Percentiles rank a stretch among this genome's conserved stretches.
These are phyloP conservation scores for Capillidium heterosporum DNA, from an alignment of 371 early-diverging fungal species.

Conservation along the genomic window DNA sequence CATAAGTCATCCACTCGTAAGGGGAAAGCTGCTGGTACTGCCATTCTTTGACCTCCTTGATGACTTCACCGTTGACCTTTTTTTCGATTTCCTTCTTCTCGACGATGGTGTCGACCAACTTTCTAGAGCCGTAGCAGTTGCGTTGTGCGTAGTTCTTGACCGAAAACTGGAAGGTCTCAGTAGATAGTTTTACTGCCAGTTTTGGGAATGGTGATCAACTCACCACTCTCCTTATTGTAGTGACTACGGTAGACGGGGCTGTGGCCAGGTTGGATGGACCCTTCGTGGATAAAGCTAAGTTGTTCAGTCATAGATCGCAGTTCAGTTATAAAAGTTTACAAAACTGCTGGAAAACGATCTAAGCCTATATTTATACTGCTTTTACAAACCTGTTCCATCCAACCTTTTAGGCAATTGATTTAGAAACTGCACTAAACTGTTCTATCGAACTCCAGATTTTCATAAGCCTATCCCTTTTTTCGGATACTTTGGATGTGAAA, in stretches of 20 bases:
- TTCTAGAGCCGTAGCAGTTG: conserved; percentile 41
- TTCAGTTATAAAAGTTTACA: no score
- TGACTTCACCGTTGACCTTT: conserved; percentile 33
- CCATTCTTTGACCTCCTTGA: conserved; percentile 55
- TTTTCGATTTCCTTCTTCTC: conserved; percentile 60
- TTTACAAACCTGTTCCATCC: no score
- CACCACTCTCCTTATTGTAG: neutral
- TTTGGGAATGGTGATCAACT: neutral
- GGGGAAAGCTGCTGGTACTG: conserved; percentile 47
- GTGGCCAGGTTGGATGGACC: neutral
- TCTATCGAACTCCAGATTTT: no score
- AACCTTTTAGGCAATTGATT: no score
- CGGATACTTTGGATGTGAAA: no score
- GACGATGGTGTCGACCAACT: conserved; percentile 33
- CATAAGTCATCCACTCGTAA: conserved; percentile 44
- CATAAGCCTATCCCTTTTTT: no score
- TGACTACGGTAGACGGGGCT: conserved; percentile 2
- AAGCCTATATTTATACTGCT: no score
- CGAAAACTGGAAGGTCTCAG: neutral
- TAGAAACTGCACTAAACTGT: no score
- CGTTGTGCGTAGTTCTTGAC: neutral
- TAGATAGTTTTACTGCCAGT: neutral
- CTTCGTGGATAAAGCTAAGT: no score
- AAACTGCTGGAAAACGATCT: no score
- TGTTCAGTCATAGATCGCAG: no score